Base-by-base conservation (phyloP, 2,329 filamentous ascomycete species). In the Xylaria sp. region DNA sequence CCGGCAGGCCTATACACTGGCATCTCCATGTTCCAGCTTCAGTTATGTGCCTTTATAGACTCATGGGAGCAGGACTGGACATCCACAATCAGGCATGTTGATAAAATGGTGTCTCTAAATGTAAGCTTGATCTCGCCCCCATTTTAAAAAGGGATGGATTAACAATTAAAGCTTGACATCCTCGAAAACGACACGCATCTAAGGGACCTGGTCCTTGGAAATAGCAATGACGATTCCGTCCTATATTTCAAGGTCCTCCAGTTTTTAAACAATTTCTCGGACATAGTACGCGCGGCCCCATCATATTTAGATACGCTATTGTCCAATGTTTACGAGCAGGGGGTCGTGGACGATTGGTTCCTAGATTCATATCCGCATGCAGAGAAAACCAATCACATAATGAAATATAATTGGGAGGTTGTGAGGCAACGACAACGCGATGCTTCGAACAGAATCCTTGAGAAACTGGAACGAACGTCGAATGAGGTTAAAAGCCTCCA, bases 401-500 rank as follows among this genome's bases (percentile, higher is more conserved):
- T 53, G 4, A 10, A 23, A 13, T 19, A 53, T 23, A 53, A 53
- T 43, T 53, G 49, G 49, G 17, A 43, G 10, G 25, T 23, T 3
- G 27, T 53, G 25, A 53, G 27, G 5, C 17, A 53, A 5, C 38
- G 49, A 43, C 49, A 53, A 25, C 25, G 37, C n/a, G 49, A 53
- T 17, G 38, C 37, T 21, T 33, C 49, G 11, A n/a, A 33, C 25
- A 53, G 38, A 38, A 31, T 43, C 49, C n/a, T 53, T 15, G 37
- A 6, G 10, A 53, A 53, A 53, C 23, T 43, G 10, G 38, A 53
- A 43, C 37, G 17, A 33, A 53, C 49, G 15, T 15, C 25, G 5
- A 53, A 53, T n/a, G 49, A 53, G 37, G 49, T 53, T 1, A 31
- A 53, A 33, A 43, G 49, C 38, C 37, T 53, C 37, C 38, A 43